Conservation (phyloP, 2,329 filamentous ascomycete species). For the Talaromyces sp. region DNA sequence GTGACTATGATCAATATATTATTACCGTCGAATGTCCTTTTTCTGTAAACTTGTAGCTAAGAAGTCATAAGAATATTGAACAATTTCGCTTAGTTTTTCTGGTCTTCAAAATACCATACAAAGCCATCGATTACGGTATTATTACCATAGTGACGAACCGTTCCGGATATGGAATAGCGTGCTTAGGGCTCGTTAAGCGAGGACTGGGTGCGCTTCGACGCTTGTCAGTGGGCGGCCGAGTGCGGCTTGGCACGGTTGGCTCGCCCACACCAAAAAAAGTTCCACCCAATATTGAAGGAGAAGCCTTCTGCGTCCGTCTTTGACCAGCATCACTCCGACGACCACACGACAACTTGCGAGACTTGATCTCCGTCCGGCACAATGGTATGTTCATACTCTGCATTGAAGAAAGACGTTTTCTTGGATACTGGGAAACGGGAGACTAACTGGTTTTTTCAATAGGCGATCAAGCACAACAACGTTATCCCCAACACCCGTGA, state of each 20-base stretch:
- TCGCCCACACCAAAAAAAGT: slow-evolving; percentile 39
- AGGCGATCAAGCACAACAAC: slow-evolving; percentile 99
- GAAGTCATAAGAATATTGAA: not conserved
- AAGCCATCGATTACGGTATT: not conserved
- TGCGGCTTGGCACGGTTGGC: slow-evolving; percentile 22
- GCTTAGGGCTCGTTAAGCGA: slow-evolving; percentile 43
- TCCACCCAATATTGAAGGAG: slow-evolving; percentile 31
- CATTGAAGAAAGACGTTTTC: not conserved
- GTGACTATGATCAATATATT: not conserved
- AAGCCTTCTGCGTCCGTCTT: slow-evolving; percentile 31
- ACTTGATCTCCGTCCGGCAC: slow-evolving; percentile 53
- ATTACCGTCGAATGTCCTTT: not conserved
- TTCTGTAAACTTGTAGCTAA: not conserved
- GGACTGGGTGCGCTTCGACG: slow-evolving; percentile 11
- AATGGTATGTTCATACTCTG: slow-evolving; percentile 38
- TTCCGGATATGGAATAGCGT: slow-evolving; percentile 1
- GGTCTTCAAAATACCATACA: not conserved
- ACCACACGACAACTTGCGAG: slow-evolving; percentile 39
- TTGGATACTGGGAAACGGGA: not conserved
- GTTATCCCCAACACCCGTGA: slow-evolving; percentile 94
- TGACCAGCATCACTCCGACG: slow-evolving; percentile 41
- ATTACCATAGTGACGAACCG: not conserved
- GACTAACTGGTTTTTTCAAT: slow-evolving; percentile 18
- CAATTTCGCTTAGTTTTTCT: not conserved
- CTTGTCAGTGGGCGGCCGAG: slow-evolving; percentile 26